Conservation (phyloP, 176 grass and related monocot species). For the Eleusine coracana region DNA sequence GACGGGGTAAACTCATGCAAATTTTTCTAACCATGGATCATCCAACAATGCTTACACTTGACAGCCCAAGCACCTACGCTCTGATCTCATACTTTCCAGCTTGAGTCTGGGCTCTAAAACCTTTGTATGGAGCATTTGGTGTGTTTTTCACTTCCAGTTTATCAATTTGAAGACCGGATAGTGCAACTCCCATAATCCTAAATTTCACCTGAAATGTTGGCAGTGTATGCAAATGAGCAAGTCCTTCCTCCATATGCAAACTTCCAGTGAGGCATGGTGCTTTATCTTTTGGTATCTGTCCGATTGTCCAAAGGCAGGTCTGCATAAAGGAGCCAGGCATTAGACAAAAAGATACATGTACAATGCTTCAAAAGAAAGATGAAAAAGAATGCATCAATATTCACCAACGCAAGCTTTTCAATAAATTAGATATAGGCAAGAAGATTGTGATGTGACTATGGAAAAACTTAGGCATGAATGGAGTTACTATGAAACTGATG, state of each 20-base stretch:
- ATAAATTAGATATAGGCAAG: background rate
- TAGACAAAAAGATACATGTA: background rate
- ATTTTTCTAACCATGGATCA: background rate
- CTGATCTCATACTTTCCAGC: slow-evolving; percentile 88
- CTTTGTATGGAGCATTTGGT: slow-evolving; percentile 73
- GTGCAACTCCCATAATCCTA: slow-evolving; percentile 83
- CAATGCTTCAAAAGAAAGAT: background rate
- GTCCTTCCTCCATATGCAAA: slow-evolving; percentile 69
- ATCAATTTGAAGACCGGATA: slow-evolving; percentile 93
- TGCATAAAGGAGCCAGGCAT: slow-evolving; percentile 36
- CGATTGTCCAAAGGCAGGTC: slow-evolving; percentile 90
- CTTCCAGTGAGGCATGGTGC: slow-evolving; percentile 78
- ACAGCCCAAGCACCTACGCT: slow-evolving; percentile 43
- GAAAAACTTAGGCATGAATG: background rate
- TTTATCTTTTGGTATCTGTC: slow-evolving; percentile 95
- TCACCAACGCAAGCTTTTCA: background rate
- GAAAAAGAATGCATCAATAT: background rate
- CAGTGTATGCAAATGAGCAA: slow-evolving; percentile 65
- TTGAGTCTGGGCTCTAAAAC: slow-evolving; percentile 90
- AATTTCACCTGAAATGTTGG: slow-evolving; percentile 85
- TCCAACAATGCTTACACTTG: background rate
- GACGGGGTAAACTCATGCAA: background rate
- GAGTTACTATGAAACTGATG: slow-evolving; percentile 2
- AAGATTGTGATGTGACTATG: background rate
- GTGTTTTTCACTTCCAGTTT: slow-evolving; percentile 80